Conservation (phyloP, 352 stramenopile genomes). For the Pythium aquatile region DNA sequence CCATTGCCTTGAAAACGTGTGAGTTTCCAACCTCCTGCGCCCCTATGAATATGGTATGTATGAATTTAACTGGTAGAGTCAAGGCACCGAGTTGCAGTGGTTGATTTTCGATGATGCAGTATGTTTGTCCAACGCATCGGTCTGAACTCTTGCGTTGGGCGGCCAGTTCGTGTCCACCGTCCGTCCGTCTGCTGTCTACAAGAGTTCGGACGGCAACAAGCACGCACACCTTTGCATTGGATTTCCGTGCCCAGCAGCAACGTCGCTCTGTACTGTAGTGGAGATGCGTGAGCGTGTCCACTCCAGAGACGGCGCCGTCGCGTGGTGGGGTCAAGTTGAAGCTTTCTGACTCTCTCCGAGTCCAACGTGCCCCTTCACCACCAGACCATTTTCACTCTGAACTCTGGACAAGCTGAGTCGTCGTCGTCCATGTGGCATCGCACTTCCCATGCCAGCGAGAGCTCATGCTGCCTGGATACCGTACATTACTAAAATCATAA, state of each 20-base stretch:
- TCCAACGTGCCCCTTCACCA: conserved; percentile 1
- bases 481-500: background rate
- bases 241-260: too few relatives aligned
- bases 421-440: background rate
- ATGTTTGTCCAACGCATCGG: background rate
- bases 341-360: background rate
- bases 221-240: background rate
- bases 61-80: background rate
- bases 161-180: background rate
- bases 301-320: background rate
- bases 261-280: background rate
- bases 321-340: background rate
- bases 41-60: too few relatives aligned
- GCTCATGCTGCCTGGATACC: background rate
- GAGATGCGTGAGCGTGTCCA: background rate
- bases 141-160: background rate
- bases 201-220: background rate
- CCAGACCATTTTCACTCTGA: background rate
- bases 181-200: background rate
- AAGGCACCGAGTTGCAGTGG: background rate
- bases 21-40: too few relatives aligned
- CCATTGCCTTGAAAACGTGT: too few relatives aligned
- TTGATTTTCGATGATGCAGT: background rate
- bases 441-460: background rate
- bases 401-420: background rate